These are phyloP conservation scores for Scheffersomyces titani DNA, from an alignment of 1,139 yeast species.

Conservation along the genomic window DNA sequence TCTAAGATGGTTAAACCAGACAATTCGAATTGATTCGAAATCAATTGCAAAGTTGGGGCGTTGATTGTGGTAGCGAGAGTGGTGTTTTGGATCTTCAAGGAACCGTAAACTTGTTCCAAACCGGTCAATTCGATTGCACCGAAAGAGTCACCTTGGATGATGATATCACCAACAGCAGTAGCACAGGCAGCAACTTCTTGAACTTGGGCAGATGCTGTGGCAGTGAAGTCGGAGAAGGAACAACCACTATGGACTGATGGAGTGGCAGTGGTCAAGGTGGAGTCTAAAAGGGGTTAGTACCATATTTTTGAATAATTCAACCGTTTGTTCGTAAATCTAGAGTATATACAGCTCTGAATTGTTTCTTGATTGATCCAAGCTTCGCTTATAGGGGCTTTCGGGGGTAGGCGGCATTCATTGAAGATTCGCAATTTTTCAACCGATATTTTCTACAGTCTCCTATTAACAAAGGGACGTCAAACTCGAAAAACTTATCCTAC, in stretches of 20 bases:
- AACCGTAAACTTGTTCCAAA: slow-evolving; percentile 73
- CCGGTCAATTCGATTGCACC: slow-evolving; percentile 59
- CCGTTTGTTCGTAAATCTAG: neutral
- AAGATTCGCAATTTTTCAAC: neutral
- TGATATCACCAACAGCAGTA: slow-evolving; percentile 78
- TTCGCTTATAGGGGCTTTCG: neutral
- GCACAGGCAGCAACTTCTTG: slow-evolving; percentile 73
- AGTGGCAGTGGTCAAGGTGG: slow-evolving; percentile 52
- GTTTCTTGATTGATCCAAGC: neutral
- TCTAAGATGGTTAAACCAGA: slow-evolving; percentile 66
- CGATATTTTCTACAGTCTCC: neutral
- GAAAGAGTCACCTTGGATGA: slow-evolving; percentile 59
- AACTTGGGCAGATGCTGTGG: slow-evolving; percentile 76
- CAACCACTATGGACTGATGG: slow-evolving; percentile 57
- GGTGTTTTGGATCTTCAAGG: slow-evolving; percentile 65
- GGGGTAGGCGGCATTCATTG: neutral
- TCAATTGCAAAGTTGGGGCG: slow-evolving; percentile 77
- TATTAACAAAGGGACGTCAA: neutral
- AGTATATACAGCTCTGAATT: neutral
- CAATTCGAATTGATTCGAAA: slow-evolving; percentile 69
- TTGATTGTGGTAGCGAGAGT: slow-evolving; percentile 60
- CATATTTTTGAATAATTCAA: neutral
- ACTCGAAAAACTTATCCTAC: neutral
- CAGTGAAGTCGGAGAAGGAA: slow-evolving; percentile 58
- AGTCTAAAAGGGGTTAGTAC: slow-evolving; percentile 31